Evolutionary conservation across 208 protist species (phyloP), one percentile per base, ranked within the genome.

Genomic region (Crithidia mellificae): DNA sequence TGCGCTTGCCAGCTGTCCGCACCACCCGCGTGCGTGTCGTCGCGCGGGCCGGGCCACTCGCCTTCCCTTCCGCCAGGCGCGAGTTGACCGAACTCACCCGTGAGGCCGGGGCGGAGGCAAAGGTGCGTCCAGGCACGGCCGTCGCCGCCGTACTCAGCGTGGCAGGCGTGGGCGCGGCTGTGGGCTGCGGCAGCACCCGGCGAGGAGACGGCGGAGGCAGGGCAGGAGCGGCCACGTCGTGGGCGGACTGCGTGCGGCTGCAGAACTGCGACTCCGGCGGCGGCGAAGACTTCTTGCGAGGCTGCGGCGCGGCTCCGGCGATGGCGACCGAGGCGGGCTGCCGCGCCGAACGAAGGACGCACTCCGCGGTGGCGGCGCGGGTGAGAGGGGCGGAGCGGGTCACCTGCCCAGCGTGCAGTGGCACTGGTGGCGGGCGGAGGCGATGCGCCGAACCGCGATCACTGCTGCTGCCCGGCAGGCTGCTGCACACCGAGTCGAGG

Each of bases 71-170:
- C 2, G 47, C 63, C 14, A 76, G 44, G 15, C 68, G 68, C 2
- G 75, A 80, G 69, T 80, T 74, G 8, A 80, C 75, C 6, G 75
- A 80, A 24, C 53, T 70, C 27, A 74, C 62, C 20, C 75, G 75
- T 4, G 75, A 80, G 5, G 75, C 52, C 29, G 75, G 58, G 8
- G 70, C 70, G 14, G 70, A 76, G 43, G 47, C 55, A 30, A 61
- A 65, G 24, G 43, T 51, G 32, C 70, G 63, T 17, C n/a, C 20
- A 15, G 63, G 25, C 8, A 6, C 24, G 9, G 30, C 34, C 6
- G 34, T 11, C 12, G 32, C 36, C 34, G 34, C 7, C 11, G 34
- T 5, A 38, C 7, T 12, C 34, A 38, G 34, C 20, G 39, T 14
- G 63, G 46, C 41, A 38, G 19, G 39, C 39, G 22, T 14, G 7